A percentile compares a stretch with the other conserved stretches of the same genome.
Conservation (phyloP, 2,329 filamentous ascomycete species). For the Colletotrichum cordylinicola region DNA sequence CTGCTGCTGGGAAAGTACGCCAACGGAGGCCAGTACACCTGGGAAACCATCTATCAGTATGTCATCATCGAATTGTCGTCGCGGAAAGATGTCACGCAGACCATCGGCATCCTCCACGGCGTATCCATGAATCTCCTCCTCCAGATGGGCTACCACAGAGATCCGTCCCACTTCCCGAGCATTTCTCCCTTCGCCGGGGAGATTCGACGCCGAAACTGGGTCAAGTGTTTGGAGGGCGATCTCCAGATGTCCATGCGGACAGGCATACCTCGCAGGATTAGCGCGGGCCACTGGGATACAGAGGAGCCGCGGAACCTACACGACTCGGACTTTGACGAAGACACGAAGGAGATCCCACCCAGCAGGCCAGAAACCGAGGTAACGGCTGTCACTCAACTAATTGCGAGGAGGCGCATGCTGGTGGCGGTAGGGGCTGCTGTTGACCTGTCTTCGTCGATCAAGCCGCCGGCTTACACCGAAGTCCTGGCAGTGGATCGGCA, state of each 20-base stretch:
- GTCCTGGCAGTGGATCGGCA: constrained; percentile 27
- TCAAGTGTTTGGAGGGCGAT: constrained; percentile 45
- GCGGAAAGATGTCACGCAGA: background rate
- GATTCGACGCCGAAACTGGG: constrained; percentile 50
- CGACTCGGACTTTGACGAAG: constrained; percentile 45
- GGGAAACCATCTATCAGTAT: constrained; percentile 43
- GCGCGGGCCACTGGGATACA: constrained; percentile 43
- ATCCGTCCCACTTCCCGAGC: constrained; percentile 44
- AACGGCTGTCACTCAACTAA: constrained; percentile 28
- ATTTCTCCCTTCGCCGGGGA: constrained; percentile 49
- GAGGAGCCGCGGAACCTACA: constrained; percentile 46
- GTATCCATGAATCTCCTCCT: background rate
- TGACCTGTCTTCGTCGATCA: constrained; percentile 21
- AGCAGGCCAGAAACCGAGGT: constrained; percentile 34
- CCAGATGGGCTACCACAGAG: constrained; percentile 40
- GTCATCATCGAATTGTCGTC: constrained; percentile 34
- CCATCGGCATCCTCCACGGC: background rate
- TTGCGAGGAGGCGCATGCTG: constrained; percentile 25
- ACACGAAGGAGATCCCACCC: constrained; percentile 41
- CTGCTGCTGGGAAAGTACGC: constrained; percentile 45
- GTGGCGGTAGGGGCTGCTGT: constrained; percentile 28
- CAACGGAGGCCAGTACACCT: constrained; percentile 45
- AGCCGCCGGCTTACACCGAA: constrained; percentile 22
- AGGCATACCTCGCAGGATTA: constrained; percentile 48
- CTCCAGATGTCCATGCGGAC: constrained; percentile 45